Conservation (phyloP, 345 rosid genomes). For the Luvunga scandens region DNA sequence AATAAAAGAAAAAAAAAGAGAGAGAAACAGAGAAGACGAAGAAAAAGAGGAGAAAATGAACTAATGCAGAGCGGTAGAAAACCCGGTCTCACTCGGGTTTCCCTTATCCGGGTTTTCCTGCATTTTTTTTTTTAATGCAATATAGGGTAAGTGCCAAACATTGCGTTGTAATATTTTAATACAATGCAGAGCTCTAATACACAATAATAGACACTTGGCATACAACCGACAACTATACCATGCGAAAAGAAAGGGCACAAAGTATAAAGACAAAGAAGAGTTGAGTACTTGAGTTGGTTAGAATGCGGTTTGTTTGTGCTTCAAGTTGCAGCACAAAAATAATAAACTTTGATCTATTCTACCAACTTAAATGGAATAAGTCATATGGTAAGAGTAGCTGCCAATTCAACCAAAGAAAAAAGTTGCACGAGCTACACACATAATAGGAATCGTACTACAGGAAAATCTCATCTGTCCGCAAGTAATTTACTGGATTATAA, state of each 20-base stretch:
- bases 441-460: not conserved
- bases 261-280: not conserved
- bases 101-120: no score
- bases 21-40: no score
- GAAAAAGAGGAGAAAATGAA: no score
- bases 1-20: no score
- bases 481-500: not conserved
- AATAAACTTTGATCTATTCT: not conserved
- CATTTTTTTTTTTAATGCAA: no score
- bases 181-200: no score
- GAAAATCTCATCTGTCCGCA: not conserved
- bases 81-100: no score
- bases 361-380: not conserved
- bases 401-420: not conserved
- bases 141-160: no score
- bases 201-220: not conserved
- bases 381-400: not conserved
- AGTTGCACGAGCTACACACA: not conserved
- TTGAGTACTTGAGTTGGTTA: not conserved
- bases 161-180: no score
- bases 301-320: not conserved
- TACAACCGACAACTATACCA: not conserved
- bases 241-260: not conserved
- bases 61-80: no score
- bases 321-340: not conserved